Evolutionary conservation across 192 early-diverging fungal genomes (phyloP).

Genomic region (Backusella luteola): DNA sequence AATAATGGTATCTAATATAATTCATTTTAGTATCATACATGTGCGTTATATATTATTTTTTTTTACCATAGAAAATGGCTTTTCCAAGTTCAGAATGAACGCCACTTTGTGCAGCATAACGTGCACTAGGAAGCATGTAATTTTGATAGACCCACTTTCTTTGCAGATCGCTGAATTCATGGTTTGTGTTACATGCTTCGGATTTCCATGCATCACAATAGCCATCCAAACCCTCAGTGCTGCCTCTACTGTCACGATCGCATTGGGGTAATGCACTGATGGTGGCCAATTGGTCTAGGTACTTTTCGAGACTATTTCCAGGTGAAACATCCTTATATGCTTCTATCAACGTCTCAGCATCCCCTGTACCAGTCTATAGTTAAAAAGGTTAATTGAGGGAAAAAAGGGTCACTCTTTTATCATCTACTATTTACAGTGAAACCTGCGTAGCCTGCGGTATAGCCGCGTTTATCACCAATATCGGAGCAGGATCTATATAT

Average conservation of each 20-base stretch:
- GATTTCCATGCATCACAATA: slow-evolving; percentile 7
- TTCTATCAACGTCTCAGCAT: slow-evolving; percentile 22
- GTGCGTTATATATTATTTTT: not conserved
- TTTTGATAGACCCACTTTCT: slow-evolving; percentile 13
- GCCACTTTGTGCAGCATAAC: slow-evolving; percentile 16
- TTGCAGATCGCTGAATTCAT: not conserved
- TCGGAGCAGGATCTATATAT: slow-evolving; percentile 7
- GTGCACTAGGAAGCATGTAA: slow-evolving; percentile 19
- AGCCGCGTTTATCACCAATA: slow-evolving; percentile 28
- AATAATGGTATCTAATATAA: slow-evolving; percentile 29
- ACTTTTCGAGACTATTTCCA: slow-evolving; percentile 15
- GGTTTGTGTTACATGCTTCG: slow-evolving; percentile 2
- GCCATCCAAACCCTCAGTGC: not conserved
- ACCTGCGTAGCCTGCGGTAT: slow-evolving; percentile 28
- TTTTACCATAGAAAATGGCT: slow-evolving; percentile 34
- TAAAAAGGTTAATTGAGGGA: not conserved
- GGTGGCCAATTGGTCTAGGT: not conserved
- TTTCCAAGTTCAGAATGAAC: slow-evolving; percentile 24
- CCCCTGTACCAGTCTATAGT: slow-evolving; percentile 26
- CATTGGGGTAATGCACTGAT: slow-evolving; percentile 6
- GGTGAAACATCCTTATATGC: slow-evolving; percentile 10
- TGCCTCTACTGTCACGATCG: not conserved
- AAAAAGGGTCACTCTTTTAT: too few species aligned
- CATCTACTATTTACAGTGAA: slow-evolving; percentile 17
- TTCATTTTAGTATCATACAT: not conserved